Conservation (phyloP, 2,329 filamentous ascomycete species). For the Aspergillus floridensis region DNA sequence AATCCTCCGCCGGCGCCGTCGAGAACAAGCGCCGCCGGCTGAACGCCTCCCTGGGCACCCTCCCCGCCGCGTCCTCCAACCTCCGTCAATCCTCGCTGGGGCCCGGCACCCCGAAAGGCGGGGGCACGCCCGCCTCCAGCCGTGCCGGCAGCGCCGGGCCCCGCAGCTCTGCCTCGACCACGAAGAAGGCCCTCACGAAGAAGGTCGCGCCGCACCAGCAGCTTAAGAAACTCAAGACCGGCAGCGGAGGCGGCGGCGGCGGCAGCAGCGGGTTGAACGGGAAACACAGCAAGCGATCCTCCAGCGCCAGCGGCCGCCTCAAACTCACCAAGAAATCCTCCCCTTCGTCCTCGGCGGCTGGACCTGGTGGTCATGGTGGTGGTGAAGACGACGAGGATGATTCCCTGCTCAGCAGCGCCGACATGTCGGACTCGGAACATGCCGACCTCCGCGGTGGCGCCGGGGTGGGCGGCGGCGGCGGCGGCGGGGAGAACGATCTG, state of each 20-base stretch:
- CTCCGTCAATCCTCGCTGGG: conserved; percentile 62
- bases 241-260: background rate
- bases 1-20: conserved; percentile 53
- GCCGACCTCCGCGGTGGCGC: conserved; percentile 23
- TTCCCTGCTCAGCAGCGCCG: conserved; percentile 52
- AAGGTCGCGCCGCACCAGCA: conserved; percentile 57
- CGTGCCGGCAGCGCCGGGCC: conserved; percentile 62
- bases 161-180: conserved; percentile 34
- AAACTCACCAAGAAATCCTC: conserved; percentile 43
- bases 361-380: conserved; percentile 8
- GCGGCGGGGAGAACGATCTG: conserved; percentile 37
- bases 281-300: conserved; percentile 44
- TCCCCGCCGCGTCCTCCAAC: conserved; percentile 54
- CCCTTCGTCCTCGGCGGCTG: conserved; percentile 27
- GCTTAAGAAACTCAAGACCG: conserved; percentile 40
- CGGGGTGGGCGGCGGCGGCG: background rate
- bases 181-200: conserved; percentile 50
- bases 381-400: conserved; percentile 53
- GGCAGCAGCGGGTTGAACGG: conserved; percentile 17
- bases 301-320: conserved; percentile 39
- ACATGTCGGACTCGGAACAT: conserved; percentile 48
- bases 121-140: conserved; percentile 47
- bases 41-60: conserved; percentile 51
- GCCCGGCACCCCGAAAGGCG: conserved; percentile 62
- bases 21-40: conserved; percentile 60